These are phyloP conservation scores for Camelina hispida DNA, from an alignment of 345 rosid genomes.

Conservation along the genomic window DNA sequence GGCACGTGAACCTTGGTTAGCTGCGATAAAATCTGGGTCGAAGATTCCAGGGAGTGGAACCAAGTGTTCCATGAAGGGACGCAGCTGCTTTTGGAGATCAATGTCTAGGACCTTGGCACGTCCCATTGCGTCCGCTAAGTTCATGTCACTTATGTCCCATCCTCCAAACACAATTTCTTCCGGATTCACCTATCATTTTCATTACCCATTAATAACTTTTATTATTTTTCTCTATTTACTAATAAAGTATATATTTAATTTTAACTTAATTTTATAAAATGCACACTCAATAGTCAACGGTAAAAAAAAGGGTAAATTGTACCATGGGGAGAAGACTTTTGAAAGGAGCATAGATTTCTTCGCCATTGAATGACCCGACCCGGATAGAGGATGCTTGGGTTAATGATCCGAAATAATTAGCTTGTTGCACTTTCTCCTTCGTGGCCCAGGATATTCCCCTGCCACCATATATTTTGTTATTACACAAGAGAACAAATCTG, in stretches of 20 bases:
- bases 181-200: constrained; percentile 48
- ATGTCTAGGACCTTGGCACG: constrained; percentile 89
- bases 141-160: constrained; percentile 98
- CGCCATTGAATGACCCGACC: constrained; percentile 96
- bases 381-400: constrained; percentile 93
- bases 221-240: not conserved
- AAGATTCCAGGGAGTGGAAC: constrained; percentile 94
- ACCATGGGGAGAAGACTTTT: constrained; percentile 98
- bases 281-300: no score
- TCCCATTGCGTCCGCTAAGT: constrained; percentile 97
- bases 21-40: constrained; percentile 94
- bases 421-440: constrained; percentile 95
- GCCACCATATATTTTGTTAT: constrained; percentile 8
- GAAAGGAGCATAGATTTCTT: constrained; percentile 97
- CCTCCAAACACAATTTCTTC: constrained; percentile 95
- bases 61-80: constrained; percentile 96
- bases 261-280: no score
- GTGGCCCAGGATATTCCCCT: constrained; percentile 99
- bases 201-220: not conserved
- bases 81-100: constrained; percentile 89
- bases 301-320: constrained; percentile 12
- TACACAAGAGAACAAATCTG: not conserved
- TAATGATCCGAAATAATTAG: constrained; percentile 94
- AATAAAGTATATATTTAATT: no score
- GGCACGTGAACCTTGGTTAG: constrained; percentile 94